phyloP scores from a whole-genome alignment of 1,139 yeast species.

The Magnusiomyces suaveolens region DNA sequence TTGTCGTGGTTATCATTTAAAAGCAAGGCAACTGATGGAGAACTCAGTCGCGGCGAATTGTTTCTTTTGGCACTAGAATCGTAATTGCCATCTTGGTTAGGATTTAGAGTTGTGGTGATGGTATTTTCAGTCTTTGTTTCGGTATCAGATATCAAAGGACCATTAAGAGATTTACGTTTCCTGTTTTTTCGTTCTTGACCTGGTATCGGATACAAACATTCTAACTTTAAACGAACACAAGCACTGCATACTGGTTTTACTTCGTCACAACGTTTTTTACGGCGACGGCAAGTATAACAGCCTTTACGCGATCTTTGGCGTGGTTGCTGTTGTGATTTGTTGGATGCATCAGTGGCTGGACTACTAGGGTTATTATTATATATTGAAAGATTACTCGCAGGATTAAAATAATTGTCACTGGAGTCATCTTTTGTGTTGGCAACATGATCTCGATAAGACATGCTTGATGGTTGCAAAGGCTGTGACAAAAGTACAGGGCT shows the following conservation, averaged over 20 bases:
- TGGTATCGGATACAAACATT: slow-evolving; percentile 47
- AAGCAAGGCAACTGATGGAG: not conserved
- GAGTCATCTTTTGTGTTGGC: not conserved
- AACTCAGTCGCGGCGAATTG: no score
- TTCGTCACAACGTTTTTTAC: slow-evolving; percentile 70
- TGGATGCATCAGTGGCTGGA: not conserved
- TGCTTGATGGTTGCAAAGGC: not conserved
- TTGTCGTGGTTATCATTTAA: not conserved
- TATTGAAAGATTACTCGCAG: no score
- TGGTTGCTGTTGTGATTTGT: not conserved
- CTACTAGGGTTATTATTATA: not conserved
- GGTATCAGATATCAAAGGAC: not conserved
- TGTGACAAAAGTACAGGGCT: not conserved
- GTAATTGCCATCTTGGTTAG: no score
- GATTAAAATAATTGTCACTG: not conserved
- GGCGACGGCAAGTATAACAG: slow-evolving; percentile 58
- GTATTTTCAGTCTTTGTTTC: not conserved
- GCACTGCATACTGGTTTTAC: slow-evolving; percentile 50
- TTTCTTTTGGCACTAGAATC: no score
- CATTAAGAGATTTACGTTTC: slow-evolving; percentile 16
- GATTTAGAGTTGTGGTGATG: no score
- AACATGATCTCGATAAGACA: not conserved
- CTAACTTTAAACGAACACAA: slow-evolving; percentile 45
- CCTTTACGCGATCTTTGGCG: slow-evolving; percentile 39
- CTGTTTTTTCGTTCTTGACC: slow-evolving; percentile 40